Percentiles rank a stretch among this genome's conserved stretches.
These are phyloP conservation scores for Pseudogymnoascus sp. DNA, from an alignment of 2,329 filamentous ascomycete genomes.

Conservation along the genomic window DNA sequence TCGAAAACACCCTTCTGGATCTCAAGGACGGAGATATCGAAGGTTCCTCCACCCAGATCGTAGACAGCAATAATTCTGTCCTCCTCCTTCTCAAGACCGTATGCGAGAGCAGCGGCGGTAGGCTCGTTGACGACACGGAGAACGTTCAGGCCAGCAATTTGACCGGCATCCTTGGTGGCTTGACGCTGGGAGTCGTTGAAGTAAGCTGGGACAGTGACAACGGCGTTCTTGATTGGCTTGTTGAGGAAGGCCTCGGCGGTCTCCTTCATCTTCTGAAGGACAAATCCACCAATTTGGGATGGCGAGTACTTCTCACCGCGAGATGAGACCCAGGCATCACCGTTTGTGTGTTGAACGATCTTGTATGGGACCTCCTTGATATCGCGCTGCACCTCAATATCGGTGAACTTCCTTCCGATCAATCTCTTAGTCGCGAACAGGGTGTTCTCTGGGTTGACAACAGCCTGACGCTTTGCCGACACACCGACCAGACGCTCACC, in stretches of 20 bases:
- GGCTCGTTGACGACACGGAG: conserved; percentile 98
- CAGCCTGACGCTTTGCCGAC: conserved; percentile 93
- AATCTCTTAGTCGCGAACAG: conserved; percentile 98
- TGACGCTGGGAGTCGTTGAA: conserved; percentile 99
- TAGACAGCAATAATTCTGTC: conserved; percentile 90
- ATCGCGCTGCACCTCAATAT: conserved; percentile 88
- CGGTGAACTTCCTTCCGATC: conserved; percentile 94
- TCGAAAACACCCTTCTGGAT: conserved; percentile 98
- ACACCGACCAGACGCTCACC: conserved; percentile 95
- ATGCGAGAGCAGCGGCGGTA: conserved; percentile 89
- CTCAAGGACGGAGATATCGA: conserved; percentile 96
- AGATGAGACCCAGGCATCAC: conserved; percentile 91
- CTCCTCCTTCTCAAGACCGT: conserved; percentile 89
- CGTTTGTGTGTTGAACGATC: conserved; percentile 94
- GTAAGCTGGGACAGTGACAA: conserved; percentile 94
- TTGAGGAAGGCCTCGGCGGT: conserved; percentile 88
- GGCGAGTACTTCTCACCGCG: conserved; percentile 94
- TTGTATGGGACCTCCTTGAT: conserved; percentile 98
- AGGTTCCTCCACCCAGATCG: conserved; percentile 96
- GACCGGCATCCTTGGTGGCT: conserved; percentile 95
- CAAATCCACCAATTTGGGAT: conserved; percentile 95
- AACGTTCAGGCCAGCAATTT: conserved; percentile 92
- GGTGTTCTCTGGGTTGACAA: conserved; percentile 97
- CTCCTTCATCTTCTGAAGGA: conserved; percentile 99
- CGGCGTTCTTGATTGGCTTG: conserved; percentile 88